phyloP scores from a whole-genome alignment of 2,329 filamentous ascomycete genomes.

The Huntiella moniliformis region DNA sequence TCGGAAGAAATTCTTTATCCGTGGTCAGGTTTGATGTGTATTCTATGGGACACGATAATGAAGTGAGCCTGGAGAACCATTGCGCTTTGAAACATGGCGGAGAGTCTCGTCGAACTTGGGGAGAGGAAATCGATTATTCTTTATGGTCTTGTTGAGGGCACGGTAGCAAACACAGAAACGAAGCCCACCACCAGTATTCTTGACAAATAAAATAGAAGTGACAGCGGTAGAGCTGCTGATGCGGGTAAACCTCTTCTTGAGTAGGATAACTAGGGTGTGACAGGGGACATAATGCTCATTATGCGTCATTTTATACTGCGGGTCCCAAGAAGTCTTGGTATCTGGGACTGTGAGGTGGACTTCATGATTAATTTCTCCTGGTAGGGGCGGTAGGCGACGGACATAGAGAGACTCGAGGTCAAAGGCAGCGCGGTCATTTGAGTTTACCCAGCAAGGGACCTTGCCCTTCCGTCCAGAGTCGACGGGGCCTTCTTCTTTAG shows the following conservation, averaged over 20 bases:
- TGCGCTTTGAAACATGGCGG: constrained; percentile 14
- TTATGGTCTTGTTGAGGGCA: constrained; percentile 18
- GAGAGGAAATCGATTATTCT: constrained; percentile 19
- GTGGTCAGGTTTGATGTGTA: neutral
- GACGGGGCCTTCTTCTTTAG: too few species aligned
- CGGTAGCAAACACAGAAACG: constrained; percentile 20
- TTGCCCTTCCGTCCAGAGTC: too few species aligned
- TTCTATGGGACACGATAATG: constrained; percentile 13
- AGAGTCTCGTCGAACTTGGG: constrained; percentile 18
- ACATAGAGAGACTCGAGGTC: too few species aligned
- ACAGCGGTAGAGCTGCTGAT: neutral
- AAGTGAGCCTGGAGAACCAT: constrained; percentile 18
- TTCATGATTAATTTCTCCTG: too few species aligned
- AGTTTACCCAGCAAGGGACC: too few species aligned
- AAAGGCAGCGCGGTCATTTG: too few species aligned
- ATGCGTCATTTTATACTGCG: neutral
- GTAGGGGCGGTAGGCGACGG: too few species aligned
- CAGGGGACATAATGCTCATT: neutral
- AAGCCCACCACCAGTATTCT: constrained; percentile 17
- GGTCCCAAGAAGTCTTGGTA: neutral
- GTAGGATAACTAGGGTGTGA: neutral
- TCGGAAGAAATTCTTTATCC: neutral
- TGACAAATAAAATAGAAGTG: constrained; percentile 17
- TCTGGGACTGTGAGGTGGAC: neutral
- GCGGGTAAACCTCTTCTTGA: neutral